Percentiles rank a stretch among this genome's conserved stretches.
These are phyloP conservation scores for Mortierella sp. DNA, from an alignment of 371 early-diverging fungal genomes.

Conservation along the genomic window DNA sequence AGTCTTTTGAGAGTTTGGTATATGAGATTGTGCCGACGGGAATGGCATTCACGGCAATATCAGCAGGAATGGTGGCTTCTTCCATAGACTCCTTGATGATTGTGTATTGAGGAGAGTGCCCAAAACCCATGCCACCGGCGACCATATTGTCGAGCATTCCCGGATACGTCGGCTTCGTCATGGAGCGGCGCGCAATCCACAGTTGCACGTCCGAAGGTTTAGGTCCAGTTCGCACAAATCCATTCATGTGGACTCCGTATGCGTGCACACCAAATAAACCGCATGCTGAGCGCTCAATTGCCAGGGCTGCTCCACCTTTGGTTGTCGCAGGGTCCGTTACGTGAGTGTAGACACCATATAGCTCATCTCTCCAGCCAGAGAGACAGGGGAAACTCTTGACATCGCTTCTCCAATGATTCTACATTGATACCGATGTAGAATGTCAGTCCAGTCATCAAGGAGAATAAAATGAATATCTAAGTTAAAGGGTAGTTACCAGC, in stretches of 20 bases:
- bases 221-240: conserved; percentile 64
- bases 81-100: conserved; percentile 92
- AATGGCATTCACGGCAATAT: conserved; percentile 66
- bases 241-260: conserved; percentile 89
- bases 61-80: conserved; percentile 83
- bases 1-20: conserved; percentile 65
- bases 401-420: conserved; percentile 37
- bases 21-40: conserved; percentile 80
- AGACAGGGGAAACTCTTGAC: conserved; percentile 23
- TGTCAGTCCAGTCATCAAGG: not conserved
- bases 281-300: conserved; percentile 86
- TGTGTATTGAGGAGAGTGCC: conserved; percentile 69
- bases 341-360: conserved; percentile 83
- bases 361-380: conserved; percentile 83
- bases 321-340: conserved; percentile 28
- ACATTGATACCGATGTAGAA: not conserved
- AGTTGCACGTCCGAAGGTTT: conserved; percentile 62
- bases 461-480: not conserved
- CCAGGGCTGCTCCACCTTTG: conserved; percentile 66
- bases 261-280: conserved; percentile 84
- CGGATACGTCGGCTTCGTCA: conserved; percentile 89
- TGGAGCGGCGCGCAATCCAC: conserved; percentile 89
- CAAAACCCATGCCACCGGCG: conserved; percentile 89
- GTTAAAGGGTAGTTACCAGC: conserved; percentile 23
- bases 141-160: conserved; percentile 89